Conservation (phyloP, 176 grass and related monocot species). For the Oryza glaberrima region DNA sequence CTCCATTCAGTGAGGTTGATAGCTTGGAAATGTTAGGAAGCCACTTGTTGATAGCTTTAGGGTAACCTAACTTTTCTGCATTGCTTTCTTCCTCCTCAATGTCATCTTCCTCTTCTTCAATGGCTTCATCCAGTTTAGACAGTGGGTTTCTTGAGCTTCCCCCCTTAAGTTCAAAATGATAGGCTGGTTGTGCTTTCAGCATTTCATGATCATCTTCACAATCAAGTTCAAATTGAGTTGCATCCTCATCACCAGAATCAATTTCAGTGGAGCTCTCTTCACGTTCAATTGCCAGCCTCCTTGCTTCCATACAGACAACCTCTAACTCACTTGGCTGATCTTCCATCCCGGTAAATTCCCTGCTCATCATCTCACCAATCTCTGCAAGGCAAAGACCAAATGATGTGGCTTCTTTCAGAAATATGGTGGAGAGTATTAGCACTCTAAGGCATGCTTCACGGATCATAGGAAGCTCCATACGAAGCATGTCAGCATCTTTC, state of each 20-base stretch:
- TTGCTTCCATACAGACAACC: slow-evolving; percentile 82
- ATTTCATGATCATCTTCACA: slow-evolving; percentile 56
- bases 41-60: slow-evolving; percentile 47
- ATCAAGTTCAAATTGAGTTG: slow-evolving; percentile 77
- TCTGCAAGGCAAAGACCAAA: slow-evolving; percentile 84
- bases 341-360: slow-evolving; percentile 64
- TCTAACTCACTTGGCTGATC: slow-evolving; percentile 90
- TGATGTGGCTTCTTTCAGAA: slow-evolving; percentile 79
- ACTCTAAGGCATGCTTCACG: slow-evolving; percentile 84
- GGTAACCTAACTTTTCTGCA: slow-evolving; percentile 46
- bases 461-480: slow-evolving; percentile 84
- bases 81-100: slow-evolving; percentile 57
- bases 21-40: slow-evolving; percentile 67
- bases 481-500: slow-evolving; percentile 82
- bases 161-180: slow-evolving; percentile 53
- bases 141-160: slow-evolving; percentile 55
- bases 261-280: slow-evolving; percentile 55
- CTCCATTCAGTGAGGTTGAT: slow-evolving; percentile 68
- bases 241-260: slow-evolving; percentile 55
- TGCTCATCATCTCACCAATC: slow-evolving; percentile 95
- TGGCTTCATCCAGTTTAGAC: slow-evolving; percentile 63
- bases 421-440: slow-evolving; percentile 82
- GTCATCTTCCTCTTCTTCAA: slow-evolving; percentile 65
- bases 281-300: slow-evolving; percentile 62
- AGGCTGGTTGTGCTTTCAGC: slow-evolving; percentile 38